phyloP scores from a whole-genome alignment of 2,329 filamentous ascomycete species.

The Monosporascus sp. region DNA sequence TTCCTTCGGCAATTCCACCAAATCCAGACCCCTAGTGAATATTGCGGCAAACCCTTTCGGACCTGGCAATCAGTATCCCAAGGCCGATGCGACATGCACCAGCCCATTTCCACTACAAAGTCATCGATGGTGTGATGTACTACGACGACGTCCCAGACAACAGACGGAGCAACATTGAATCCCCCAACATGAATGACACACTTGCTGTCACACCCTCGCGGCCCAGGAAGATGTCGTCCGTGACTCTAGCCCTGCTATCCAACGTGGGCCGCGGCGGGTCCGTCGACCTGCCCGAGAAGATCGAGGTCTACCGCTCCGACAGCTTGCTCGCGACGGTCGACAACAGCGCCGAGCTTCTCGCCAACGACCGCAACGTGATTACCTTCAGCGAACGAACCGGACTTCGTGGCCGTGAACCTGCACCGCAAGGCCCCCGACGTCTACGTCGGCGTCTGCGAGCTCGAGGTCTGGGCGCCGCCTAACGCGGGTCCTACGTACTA shows the following conservation, averaged over 20 bases:
- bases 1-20: slow-evolving; percentile 12
- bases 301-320: slow-evolving; percentile 21
- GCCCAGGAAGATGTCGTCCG: slow-evolving; percentile 25
- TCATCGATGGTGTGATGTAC: slow-evolving; percentile 38
- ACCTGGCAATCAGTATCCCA: slow-evolving; percentile 27
- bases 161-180: slow-evolving; percentile 33
- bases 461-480: slow-evolving; percentile 27
- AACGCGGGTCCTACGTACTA: slow-evolving; percentile 15
- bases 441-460: slow-evolving; percentile 27
- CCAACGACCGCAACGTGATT: slow-evolving; percentile 25
- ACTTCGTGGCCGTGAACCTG: slow-evolving; percentile 27
- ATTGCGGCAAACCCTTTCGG: slow-evolving; percentile 36
- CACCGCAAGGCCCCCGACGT: slow-evolving; percentile 15
- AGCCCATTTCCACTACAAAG: slow-evolving; percentile 30
- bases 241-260: slow-evolving; percentile 28
- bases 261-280: slow-evolving; percentile 29
- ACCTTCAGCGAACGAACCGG: slow-evolving; percentile 21
- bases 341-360: slow-evolving; percentile 11
- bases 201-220: slow-evolving; percentile 29
- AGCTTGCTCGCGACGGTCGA: slow-evolving; percentile 15
- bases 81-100: slow-evolving; percentile 31
- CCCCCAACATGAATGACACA: slow-evolving; percentile 29
- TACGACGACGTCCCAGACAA: slow-evolving; percentile 34
- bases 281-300: slow-evolving; percentile 19
- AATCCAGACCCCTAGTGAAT: slow-evolving; percentile 26